Percentiles rank a stretch among this genome's conserved stretches.
Conservation (phyloP, 495 filamentous ascomycete species). For the Elasticomyces elasticus region DNA sequence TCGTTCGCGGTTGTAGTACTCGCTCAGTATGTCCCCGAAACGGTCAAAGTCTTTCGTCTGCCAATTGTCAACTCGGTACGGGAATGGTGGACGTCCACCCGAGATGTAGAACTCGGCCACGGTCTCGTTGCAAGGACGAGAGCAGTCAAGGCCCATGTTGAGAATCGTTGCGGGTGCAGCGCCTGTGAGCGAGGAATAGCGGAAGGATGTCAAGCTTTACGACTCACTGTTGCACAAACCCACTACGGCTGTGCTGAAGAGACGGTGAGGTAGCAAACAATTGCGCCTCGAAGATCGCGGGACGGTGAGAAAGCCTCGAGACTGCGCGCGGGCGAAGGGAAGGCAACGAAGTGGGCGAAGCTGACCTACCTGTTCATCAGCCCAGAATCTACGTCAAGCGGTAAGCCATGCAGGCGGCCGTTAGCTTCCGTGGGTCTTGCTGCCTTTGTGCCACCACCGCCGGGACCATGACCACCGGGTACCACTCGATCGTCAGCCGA, state of each 20-base stretch:
- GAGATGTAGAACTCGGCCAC: constrained; percentile 1
- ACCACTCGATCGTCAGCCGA: not conserved
- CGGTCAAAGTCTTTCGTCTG: constrained; percentile 5
- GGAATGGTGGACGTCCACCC: not conserved
- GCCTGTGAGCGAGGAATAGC: not conserved
- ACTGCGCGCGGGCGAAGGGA: no score
- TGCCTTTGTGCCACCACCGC: no score
- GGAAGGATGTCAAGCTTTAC: not conserved
- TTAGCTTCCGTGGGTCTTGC: no score
- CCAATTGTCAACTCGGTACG: constrained; percentile 1
- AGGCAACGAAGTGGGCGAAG: no score
- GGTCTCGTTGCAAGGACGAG: not conserved
- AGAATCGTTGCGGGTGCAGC: not conserved
- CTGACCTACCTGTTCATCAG: no score
- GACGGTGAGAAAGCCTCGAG: no score
- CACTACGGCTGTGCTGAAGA: no score
- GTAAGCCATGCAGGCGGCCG: no score
- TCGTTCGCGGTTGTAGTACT: not conserved
- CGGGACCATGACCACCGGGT: no score
- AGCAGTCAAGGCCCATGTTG: constrained; percentile 8
- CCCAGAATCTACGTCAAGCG: no score
- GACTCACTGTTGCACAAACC: not conserved
- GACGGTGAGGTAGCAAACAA: no score
- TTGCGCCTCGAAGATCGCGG: no score
- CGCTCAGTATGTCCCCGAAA: constrained; percentile 3